Percentiles rank a stretch among this genome's conserved stretches.
These are phyloP conservation scores for Boletellus ananas DNA, from an alignment of 768 basidiomycete species.

Conservation along the genomic window DNA sequence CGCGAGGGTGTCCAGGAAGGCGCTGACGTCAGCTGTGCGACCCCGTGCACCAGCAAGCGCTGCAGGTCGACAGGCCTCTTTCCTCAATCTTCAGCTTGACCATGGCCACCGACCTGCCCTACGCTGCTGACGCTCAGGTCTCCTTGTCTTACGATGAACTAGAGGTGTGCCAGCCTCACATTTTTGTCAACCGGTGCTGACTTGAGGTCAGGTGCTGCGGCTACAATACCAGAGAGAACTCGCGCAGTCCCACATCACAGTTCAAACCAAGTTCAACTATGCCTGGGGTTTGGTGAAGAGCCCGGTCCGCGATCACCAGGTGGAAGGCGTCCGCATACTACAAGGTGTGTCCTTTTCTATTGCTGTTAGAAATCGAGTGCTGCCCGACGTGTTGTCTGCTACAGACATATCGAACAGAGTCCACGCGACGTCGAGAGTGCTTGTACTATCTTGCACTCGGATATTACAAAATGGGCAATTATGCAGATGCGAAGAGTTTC, in stretches of 20 bases:
- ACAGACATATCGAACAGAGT: constrained; percentile 88
- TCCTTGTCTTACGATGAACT: constrained; percentile 88
- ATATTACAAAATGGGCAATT: constrained; percentile 95
- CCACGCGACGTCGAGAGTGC: constrained; percentile 86
- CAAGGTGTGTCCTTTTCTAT: constrained; percentile 56
- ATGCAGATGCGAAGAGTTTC: constrained; percentile 86
- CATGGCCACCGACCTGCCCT: constrained; percentile 84
- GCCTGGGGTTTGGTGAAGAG: constrained; percentile 97
- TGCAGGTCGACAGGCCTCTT: too few relatives aligned
- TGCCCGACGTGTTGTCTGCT: constrained; percentile 2
- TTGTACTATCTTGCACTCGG: constrained; percentile 95
- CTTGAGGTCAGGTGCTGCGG: constrained; percentile 62
- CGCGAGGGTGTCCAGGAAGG: not conserved
- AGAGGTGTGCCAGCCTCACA: constrained; percentile 47
- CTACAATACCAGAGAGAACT: constrained; percentile 88
- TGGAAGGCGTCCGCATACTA: constrained; percentile 85
- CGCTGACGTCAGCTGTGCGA: constrained; percentile 27
- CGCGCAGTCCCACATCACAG: constrained; percentile 76
- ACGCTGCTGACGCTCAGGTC: constrained; percentile 91
- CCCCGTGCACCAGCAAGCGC: constrained; percentile 22
- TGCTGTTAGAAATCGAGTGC: not conserved
- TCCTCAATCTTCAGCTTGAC: constrained; percentile 6
- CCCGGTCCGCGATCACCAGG: constrained; percentile 77
- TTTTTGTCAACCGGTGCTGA: not conserved
- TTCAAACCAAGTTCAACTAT: constrained; percentile 97